phyloP scores from a whole-genome alignment of 2,329 filamentous ascomycete genomes.

The Xylaria sp. region DNA sequence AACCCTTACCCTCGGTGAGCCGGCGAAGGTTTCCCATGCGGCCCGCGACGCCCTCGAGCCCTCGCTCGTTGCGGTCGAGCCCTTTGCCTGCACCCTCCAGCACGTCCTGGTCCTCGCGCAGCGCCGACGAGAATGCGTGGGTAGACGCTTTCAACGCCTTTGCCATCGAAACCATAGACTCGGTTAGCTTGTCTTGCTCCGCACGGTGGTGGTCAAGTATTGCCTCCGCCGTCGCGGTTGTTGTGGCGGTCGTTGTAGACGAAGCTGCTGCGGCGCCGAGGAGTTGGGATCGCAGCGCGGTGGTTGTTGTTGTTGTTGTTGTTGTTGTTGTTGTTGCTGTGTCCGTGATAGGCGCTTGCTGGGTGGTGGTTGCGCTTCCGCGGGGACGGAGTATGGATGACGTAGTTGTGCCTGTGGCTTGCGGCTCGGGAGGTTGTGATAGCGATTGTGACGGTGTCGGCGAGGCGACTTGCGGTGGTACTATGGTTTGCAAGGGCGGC shows the following conservation, averaged over 20 bases:
- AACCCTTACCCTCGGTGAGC: slow-evolving; percentile 90
- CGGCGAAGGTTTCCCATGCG: slow-evolving; percentile 80
- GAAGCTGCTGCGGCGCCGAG: slow-evolving; percentile 55
- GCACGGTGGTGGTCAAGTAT: slow-evolving; percentile 79
- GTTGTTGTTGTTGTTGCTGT: slow-evolving; percentile 36
- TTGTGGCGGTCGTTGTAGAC: slow-evolving; percentile 50
- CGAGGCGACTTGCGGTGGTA: slow-evolving; percentile 23
- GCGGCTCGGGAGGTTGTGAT: slow-evolving; percentile 23
- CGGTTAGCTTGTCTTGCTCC: slow-evolving; percentile 86
- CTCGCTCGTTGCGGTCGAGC: slow-evolving; percentile 78
- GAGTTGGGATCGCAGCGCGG: slow-evolving; percentile 56
- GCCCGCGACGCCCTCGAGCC: slow-evolving; percentile 79
- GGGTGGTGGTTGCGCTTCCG: slow-evolving; percentile 31
- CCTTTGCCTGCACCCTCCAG: slow-evolving; percentile 77
- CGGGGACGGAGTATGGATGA: slow-evolving; percentile 52
- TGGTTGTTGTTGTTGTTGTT: slow-evolving; percentile 35
- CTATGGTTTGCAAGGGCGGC: slow-evolving; percentile 7
- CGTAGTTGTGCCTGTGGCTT: slow-evolving; percentile 34
- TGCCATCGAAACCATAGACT: slow-evolving; percentile 84
- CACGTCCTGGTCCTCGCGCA: slow-evolving; percentile 79
- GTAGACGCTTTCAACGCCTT: slow-evolving; percentile 80
- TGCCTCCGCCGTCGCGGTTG: slow-evolving; percentile 71
- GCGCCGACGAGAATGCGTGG: slow-evolving; percentile 73
- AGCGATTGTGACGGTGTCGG: slow-evolving; percentile 23
- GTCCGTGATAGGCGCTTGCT: slow-evolving; percentile 21